phyloP scores from a whole-genome alignment of 306 rosid species.

The Quercus robur region DNA sequence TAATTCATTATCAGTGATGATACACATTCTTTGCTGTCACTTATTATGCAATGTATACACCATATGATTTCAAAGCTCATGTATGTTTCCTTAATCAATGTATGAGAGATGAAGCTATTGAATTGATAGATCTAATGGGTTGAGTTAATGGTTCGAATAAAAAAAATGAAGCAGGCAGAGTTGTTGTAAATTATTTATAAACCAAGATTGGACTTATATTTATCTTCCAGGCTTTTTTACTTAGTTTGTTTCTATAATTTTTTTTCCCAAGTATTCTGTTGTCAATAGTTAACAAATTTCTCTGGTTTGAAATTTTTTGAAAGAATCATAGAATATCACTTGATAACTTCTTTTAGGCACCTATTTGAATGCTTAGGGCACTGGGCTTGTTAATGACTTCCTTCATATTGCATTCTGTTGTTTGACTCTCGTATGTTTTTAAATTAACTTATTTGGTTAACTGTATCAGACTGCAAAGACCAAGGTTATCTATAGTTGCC shows the following conservation, averaged over 20 bases:
- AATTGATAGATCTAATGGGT: background rate
- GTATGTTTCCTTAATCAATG: background rate
- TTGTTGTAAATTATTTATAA: background rate
- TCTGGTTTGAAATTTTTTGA: background rate
- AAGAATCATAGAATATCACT: background rate
- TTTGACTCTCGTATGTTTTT: background rate
- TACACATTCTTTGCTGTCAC: background rate
- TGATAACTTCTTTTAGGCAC: background rate
- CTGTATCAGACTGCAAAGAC: conserved; percentile 83
- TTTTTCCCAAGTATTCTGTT: too few species aligned
- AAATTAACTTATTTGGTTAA: conserved; percentile 22
- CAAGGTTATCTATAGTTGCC: conserved; percentile 85
- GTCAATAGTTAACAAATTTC: too few species aligned
- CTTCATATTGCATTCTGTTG: background rate
- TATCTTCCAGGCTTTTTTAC: background rate
- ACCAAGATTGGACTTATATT: background rate
- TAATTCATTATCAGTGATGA: background rate
- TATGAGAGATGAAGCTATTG: background rate
- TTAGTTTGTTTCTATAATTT: background rate
- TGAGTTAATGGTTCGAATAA: background rate
- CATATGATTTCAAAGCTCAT: background rate
- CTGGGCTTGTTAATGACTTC: background rate
- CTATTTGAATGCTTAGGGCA: background rate
- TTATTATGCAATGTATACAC: background rate
- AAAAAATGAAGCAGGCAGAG: background rate